These are phyloP conservation scores for Paramecium tetraurelia DNA, from an alignment of 73 alveolate species.

Conservation along the genomic window DNA sequence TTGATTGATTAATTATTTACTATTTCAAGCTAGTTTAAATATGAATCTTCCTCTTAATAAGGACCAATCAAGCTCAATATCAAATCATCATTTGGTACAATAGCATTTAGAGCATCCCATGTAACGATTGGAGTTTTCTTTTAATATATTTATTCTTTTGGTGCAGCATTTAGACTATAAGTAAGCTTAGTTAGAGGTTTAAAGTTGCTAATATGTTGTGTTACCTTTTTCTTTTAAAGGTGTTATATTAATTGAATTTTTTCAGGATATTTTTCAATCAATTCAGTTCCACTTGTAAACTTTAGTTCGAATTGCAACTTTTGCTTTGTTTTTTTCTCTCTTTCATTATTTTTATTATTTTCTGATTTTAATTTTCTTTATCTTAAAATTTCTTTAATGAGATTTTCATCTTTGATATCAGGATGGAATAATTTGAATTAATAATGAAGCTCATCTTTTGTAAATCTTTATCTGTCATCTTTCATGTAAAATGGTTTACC, in stretches of 20 bases:
- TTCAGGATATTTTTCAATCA: conserved; percentile 30
- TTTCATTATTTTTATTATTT: background rate
- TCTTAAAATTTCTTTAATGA: background rate
- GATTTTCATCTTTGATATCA: background rate
- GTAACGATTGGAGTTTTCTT: background rate
- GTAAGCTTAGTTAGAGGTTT: background rate
- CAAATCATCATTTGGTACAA: background rate
- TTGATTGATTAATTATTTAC: background rate
- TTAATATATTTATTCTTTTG: background rate
- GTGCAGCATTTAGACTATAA: background rate
- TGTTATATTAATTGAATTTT: background rate
- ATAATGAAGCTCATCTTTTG: background rate
- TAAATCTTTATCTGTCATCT: background rate
- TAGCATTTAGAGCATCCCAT: background rate
- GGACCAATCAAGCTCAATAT: background rate
- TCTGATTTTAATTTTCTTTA: background rate
- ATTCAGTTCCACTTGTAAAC: background rate
- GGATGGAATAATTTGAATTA: conserved; percentile 2
- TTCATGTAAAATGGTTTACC: conserved; percentile 36
- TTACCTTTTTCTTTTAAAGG: background rate
- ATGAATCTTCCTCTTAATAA: background rate
- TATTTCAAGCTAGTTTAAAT: background rate
- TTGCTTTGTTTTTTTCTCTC: background rate
- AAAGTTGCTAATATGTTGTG: background rate
- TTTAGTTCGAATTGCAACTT: background rate